Percentiles rank a stretch among this genome's conserved stretches.
Evolutionary conservation across 2,329 filamentous ascomycete genomes (phyloP).

Genomic region (Aschersonia sp.): DNA sequence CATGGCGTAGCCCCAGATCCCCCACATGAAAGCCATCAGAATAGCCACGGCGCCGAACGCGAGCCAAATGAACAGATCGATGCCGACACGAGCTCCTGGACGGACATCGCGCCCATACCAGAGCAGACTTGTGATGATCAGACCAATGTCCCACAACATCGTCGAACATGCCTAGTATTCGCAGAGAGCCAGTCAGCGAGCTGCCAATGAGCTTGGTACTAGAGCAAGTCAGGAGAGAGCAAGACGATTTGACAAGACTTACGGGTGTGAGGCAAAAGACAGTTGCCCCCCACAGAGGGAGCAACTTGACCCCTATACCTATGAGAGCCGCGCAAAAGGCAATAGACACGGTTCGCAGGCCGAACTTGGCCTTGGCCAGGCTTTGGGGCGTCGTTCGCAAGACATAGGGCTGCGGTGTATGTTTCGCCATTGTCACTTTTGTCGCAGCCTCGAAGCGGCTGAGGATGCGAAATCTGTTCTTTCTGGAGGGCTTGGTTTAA

Average conservation of each 20-base stretch:
- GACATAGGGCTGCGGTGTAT: not conserved
- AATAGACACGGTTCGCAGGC: not conserved
- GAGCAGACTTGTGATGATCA: not conserved
- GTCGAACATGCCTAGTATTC: not conserved
- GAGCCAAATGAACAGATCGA: slow-evolving; percentile 2
- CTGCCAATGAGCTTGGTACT: too few species aligned
- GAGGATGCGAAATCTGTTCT: too few species aligned
- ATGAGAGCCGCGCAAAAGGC: not conserved
- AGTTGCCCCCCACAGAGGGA: not conserved
- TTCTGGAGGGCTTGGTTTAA: too few species aligned
- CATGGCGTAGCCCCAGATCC: not conserved
- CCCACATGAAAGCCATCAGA: slow-evolving; percentile 1
- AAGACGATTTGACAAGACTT: not conserved
- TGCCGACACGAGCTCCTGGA: slow-evolving; percentile 1
- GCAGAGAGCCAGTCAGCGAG: not conserved
- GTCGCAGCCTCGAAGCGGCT: too few species aligned
- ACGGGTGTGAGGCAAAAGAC: not conserved
- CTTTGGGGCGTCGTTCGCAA: not conserved
- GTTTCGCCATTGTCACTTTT: not conserved
- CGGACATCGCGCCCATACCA: not conserved
- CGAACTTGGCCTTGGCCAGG: not conserved
- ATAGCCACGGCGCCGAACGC: slow-evolving; percentile 1
- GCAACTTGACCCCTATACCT: not conserved
- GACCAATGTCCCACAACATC: not conserved
- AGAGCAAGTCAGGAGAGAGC: too few species aligned